Conservation (phyloP, 2,329 filamentous ascomycete genomes). For the Pleoardoris graminearum region DNA sequence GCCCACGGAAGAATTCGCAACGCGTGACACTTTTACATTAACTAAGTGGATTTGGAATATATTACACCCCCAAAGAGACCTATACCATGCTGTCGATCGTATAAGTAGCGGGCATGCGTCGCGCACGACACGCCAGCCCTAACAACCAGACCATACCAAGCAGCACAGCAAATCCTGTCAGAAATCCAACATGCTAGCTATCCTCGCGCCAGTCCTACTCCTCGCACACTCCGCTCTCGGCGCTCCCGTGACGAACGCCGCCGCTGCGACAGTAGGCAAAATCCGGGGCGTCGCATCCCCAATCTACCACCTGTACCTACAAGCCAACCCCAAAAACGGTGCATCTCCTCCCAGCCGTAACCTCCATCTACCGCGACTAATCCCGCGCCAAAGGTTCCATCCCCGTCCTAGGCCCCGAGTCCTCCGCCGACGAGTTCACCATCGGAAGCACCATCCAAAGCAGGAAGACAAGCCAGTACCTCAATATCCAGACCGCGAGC, state of each 20-base stretch:
- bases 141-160: not conserved
- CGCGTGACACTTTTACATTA: slow-evolving; percentile 10
- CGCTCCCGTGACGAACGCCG: slow-evolving; percentile 18
- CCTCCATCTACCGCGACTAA: not conserved
- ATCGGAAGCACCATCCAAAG: slow-evolving; percentile 56
- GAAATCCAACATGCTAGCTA: too few relatives aligned
- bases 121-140: not conserved
- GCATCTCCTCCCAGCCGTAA: slow-evolving; percentile 5
- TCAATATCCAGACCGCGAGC: slow-evolving; percentile 52
- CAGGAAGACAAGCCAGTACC: slow-evolving; percentile 53
- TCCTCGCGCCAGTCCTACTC: slow-evolving; percentile 3
- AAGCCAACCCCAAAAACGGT: slow-evolving; percentile 51
- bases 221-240: slow-evolving; percentile 10
- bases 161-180: too few relatives aligned
- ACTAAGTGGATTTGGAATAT: not conserved
- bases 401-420: slow-evolving; percentile 58
- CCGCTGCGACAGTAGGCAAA: slow-evolving; percentile 52
- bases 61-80: not conserved
- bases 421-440: slow-evolving; percentile 54
- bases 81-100: not conserved
- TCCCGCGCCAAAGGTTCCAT: slow-evolving; percentile 35
- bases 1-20: slow-evolving; percentile 9
- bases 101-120: not conserved
- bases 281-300: slow-evolving; percentile 56
- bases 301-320: slow-evolving; percentile 59